Base-by-base conservation (phyloP, 805 yeast species). In the Danielia reshetovae region DNA sequence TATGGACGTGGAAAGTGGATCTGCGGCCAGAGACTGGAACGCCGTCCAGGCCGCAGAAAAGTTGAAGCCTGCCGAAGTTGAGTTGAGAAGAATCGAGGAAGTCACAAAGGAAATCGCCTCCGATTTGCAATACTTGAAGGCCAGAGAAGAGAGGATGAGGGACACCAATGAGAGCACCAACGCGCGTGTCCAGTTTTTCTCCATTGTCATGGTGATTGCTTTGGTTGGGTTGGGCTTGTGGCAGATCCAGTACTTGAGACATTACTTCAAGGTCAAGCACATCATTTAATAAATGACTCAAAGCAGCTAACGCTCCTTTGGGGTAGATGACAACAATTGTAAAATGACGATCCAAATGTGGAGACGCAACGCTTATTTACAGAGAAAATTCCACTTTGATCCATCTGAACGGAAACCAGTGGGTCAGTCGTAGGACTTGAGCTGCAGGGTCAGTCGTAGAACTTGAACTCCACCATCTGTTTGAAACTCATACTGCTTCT, bases 1-100 rank as follows among this genome's bases (percentile, higher is more conserved):
- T 54, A 69, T 93, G 52, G 97, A 89, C 45, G 81, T 93, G 40
- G 97, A 93, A 61, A 80, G 88, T 43, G 98, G 98, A 28, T 85
- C 97, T 33, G 85, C 88, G 52, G 98, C 97, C 27, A 82, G 97
- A 62, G 97, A 93, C 66, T 93, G 97, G 97, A 87, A 88, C 57
- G 86, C 88, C 16, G 70, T 89, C 43, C 96, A 89, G 68, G 89
- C 95, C 30, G 76, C 84, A 29, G 97, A 93, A 62, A 86, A 87
- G 59, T 79, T 93, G 60, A 85, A 84, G 64, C 97, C 98, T 4
- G 77, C 83, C 32, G 98, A 93, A 64, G 80, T 89, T 37, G 94
- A 86, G 52, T 72, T 93, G 59, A 82, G 93, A 62, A 81, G 83
- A 58, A 73, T 90, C 38, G 90, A 87, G 60, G 96, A 85, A 57